Evolutionary conservation across 352 stramenopile species (phyloP).

Genomic region (Globisporangium megalacanthum): DNA sequence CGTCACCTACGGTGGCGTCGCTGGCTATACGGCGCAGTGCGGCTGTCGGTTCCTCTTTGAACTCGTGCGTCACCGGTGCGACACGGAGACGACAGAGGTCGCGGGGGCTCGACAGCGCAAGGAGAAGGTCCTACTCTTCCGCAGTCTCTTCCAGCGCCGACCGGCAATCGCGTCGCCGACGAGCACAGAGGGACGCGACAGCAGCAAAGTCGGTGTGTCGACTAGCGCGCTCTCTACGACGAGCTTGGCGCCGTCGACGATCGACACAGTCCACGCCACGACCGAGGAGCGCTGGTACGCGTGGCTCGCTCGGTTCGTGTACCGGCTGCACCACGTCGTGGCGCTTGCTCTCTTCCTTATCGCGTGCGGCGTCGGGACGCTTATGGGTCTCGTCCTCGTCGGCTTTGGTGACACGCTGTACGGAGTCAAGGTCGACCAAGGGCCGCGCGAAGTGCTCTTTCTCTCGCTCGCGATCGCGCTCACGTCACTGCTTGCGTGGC

Average conservation of each 20-base stretch:
- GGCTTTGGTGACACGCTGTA: conserved; percentile 47
- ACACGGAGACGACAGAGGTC: conserved; percentile 55
- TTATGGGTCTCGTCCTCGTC: conserved; percentile 47
- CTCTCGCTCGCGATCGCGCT: conserved; percentile 26
- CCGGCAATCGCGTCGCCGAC: neutral
- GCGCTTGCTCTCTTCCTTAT: conserved; percentile 34
- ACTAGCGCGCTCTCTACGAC: neutral
- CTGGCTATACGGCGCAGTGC: conserved; percentile 37
- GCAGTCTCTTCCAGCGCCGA: conserved; percentile 22
- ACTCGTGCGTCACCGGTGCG: conserved; percentile 51
- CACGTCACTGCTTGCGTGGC: conserved; percentile 38
- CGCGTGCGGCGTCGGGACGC: conserved; percentile 38
- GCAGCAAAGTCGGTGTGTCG: neutral
- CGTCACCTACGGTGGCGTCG: conserved; percentile 48
- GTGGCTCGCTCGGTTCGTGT: conserved; percentile 48
- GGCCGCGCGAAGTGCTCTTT: conserved; percentile 31
- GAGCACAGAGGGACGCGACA: neutral
- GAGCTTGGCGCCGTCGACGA: conserved; percentile 23
- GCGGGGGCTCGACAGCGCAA: conserved; percentile 56
- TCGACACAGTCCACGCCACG: conserved; percentile 43
- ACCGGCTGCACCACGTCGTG: conserved; percentile 28
- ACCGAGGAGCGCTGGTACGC: conserved; percentile 77
- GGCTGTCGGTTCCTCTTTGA: conserved; percentile 37
- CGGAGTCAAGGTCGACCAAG: conserved; percentile 42
- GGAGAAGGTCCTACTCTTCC: conserved; percentile 71